A percentile compares a stretch with the other conserved stretches of the same genome.
Evolutionary conservation across 1,284 basidiomycete species (phyloP).

Genomic region (Stereum hirsutum): DNA sequence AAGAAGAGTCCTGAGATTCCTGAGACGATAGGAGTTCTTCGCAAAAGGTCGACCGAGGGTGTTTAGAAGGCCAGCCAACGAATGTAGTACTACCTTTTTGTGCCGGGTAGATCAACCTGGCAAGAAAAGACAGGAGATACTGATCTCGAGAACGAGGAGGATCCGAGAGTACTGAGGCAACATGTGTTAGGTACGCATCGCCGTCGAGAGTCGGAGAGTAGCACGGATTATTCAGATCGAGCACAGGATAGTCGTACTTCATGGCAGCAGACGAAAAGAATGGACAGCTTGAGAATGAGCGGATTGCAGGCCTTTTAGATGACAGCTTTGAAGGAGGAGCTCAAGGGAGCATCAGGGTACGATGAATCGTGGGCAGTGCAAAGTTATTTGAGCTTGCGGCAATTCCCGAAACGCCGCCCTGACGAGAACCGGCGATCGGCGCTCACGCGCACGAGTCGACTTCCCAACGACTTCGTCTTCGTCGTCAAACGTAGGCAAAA

Average conservation of each 20-base stretch:
- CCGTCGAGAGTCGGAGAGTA: slow-evolving; percentile 6
- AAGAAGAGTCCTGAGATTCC: slow-evolving; percentile 1
- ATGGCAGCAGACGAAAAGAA: too few species aligned
- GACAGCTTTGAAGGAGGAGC: too few species aligned
- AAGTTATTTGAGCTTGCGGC: too few species aligned
- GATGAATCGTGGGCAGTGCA: too few species aligned
- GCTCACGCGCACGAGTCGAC: too few species aligned
- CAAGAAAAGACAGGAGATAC: slow-evolving; percentile 10
- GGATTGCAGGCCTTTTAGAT: too few species aligned
- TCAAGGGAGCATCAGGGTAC: too few species aligned
- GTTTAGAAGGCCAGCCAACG: slow-evolving; percentile 4
- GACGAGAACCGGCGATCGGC: too few species aligned
- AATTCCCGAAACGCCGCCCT: too few species aligned
- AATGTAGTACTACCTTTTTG: neutral
- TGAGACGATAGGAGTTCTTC: slow-evolving; percentile 2
- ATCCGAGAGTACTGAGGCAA: slow-evolving; percentile 3
- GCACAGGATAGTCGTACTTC: slow-evolving; percentile 2
- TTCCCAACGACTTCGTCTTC: too few species aligned
- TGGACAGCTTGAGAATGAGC: too few species aligned
- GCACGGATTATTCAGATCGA: slow-evolving; percentile 8
- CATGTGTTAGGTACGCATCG: slow-evolving; percentile 6
- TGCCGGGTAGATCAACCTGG: slow-evolving; percentile 8
- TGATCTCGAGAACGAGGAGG: slow-evolving; percentile 10
- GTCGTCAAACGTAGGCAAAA: too few species aligned
- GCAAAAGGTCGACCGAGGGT: slow-evolving; percentile 1